Evolutionary conservation across 176 grass and related monocot species (phyloP), one percentile per base, ranked within the genome.

Genomic region (Alopecurus myosuroides): DNA sequence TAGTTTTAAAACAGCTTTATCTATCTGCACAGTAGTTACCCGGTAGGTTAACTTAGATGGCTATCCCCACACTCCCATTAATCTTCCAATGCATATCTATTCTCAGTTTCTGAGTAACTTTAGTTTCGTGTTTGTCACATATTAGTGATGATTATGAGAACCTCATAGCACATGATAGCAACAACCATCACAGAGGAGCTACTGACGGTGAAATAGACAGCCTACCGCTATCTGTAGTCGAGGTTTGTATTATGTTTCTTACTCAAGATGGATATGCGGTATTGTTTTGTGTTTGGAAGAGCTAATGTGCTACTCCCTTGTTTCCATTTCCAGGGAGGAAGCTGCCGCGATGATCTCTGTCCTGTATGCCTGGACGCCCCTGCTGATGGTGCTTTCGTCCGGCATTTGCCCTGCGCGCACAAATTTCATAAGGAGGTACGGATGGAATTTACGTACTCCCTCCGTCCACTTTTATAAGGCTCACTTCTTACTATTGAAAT

Each of bases 351-450:
- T 33, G 89, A 98, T 62, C 82, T 58, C 45, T 98, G 95, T 63
- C 52, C 74, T 30, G 88, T 98, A 91, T 98, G 97, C 62, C 79
- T 94, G 34, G 93, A 94, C 45, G 82, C 49, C 70, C 91, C 93
- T 44, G 72, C 50, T 60, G 53, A 74, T 81, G 93, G 93, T 44
- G 91, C 78, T 67, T 74, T 40, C 20, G 52, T 98, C 78, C 89
- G 93, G 31, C 89, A 86, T 86, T 79, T 96, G 53, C 97, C 91
- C 0, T 98, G 97, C 57, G 74, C 92, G 14, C 97, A 98, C 77
- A 98, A 90, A 70, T 98, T 98, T 76, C 97, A 98, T 48, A 89
- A 94, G 88, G 88, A 92, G 45, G 97, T 99, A 89, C 29, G 60
- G 17, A 22, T 19, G 9, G 37, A 14, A 68, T 77, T 65, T 56